phyloP scores from a whole-genome alignment of 2,329 filamentous ascomycete genomes.

The Xylariales sp. region DNA sequence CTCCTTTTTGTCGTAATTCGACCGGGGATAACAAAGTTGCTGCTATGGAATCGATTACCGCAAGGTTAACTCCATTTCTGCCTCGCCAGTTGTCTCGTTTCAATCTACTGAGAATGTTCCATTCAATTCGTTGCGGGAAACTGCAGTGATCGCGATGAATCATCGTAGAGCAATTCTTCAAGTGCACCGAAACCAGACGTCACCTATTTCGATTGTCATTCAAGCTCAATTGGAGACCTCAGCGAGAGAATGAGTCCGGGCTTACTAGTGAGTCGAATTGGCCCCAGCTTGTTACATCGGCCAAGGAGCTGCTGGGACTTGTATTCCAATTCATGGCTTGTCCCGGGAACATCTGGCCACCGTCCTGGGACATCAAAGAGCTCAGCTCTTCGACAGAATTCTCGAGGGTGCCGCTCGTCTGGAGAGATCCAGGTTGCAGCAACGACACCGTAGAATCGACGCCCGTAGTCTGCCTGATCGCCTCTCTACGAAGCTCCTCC shows the following conservation, averaged over 20 bases:
- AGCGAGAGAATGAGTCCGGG: not conserved
- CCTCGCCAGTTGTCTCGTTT: too few relatives aligned
- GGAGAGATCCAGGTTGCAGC: slow-evolving; percentile 18
- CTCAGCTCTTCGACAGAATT: not conserved
- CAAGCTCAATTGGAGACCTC: not conserved
- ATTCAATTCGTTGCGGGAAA: too few relatives aligned
- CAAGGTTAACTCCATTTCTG: too few relatives aligned
- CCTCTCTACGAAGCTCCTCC: slow-evolving; percentile 20
- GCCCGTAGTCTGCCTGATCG: slow-evolving; percentile 2
- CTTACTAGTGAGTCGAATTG: slow-evolving; percentile 2
- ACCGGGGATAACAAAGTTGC: too few relatives aligned
- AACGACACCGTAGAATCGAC: too few relatives aligned
- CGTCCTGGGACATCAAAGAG: not conserved
- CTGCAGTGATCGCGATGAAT: too few relatives aligned
- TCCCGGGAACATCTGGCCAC: too few relatives aligned
- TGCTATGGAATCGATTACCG: too few relatives aligned
- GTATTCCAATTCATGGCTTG: too few relatives aligned
- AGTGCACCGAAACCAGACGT: not conserved
- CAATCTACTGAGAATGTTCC: too few relatives aligned
- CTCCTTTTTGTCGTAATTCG: too few relatives aligned
- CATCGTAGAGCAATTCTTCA: too few relatives aligned
- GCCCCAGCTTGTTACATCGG: not conserved
- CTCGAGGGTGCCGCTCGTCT: not conserved
- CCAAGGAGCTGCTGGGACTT: not conserved
- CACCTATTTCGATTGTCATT: not conserved